Conservation (phyloP, 1,284 basidiomycete species). For the Ustilago curta region DNA sequence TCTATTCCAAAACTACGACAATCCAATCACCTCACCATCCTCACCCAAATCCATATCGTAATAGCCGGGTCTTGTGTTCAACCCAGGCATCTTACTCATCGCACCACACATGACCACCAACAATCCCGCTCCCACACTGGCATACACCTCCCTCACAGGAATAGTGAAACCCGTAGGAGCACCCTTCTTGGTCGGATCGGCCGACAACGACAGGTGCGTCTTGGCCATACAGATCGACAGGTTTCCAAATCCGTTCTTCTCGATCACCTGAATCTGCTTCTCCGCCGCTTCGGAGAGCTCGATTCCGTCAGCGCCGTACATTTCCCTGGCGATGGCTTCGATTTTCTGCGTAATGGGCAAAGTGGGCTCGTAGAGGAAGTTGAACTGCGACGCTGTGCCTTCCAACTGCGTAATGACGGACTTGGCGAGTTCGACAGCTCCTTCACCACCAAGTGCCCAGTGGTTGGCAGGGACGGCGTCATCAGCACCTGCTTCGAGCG, state of each 20-base stretch:
- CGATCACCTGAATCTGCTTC: constrained; percentile 90
- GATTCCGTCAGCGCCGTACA: constrained; percentile 68
- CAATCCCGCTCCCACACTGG: constrained; percentile 95
- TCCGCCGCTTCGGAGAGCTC: constrained; percentile 77
- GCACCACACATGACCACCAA: constrained; percentile 81
- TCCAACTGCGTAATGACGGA: constrained; percentile 63
- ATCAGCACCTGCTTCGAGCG: constrained; percentile 89
- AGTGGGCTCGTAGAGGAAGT: constrained; percentile 66
- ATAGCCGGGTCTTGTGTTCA: constrained; percentile 87
- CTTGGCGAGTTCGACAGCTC: constrained; percentile 64
- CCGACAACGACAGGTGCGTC: constrained; percentile 74
- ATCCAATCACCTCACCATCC: constrained; percentile 69
- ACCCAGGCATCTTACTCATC: constrained; percentile 93
- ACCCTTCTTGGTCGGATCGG: constrained; percentile 64
- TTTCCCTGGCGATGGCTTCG: constrained; percentile 64
- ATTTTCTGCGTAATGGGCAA: constrained; percentile 65
- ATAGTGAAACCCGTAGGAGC: constrained; percentile 78
- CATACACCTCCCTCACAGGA: constrained; percentile 87
- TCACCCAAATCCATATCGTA: constrained; percentile 67
- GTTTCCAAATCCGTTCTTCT: constrained; percentile 84
- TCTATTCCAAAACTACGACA: constrained; percentile 54
- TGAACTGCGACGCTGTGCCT: constrained; percentile 57
- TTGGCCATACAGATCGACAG: constrained; percentile 93
- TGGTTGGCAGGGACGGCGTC: constrained; percentile 95
- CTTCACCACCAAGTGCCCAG: constrained; percentile 71